These are phyloP conservation scores for Triticum dicoccoides DNA, from an alignment of 176 grass and related monocot genomes.

Conservation along the genomic window DNA sequence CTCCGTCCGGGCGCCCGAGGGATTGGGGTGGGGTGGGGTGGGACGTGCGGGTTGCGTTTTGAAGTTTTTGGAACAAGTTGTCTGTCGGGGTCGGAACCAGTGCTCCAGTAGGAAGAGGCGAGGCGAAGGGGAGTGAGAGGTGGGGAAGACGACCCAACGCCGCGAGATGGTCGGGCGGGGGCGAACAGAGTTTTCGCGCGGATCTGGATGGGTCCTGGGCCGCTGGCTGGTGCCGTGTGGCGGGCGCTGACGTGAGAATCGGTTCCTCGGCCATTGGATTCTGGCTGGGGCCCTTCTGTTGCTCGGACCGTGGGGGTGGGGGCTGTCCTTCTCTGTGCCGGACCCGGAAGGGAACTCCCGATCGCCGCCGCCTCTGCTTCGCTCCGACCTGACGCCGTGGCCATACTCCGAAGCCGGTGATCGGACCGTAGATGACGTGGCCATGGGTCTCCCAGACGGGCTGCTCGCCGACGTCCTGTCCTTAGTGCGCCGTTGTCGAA, in stretches of 20 bases:
- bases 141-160: constrained; percentile 25
- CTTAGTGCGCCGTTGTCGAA: too few species aligned
- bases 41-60: constrained; percentile 24
- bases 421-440: too few species aligned
- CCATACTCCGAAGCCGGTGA: too few species aligned
- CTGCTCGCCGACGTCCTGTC: too few species aligned
- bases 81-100: not conserved
- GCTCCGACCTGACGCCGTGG: too few species aligned
- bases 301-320: not conserved
- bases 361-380: not conserved
- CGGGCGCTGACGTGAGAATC: not conserved
- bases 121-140: not conserved
- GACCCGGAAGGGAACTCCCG: too few species aligned
- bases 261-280: too few species aligned
- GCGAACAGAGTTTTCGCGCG: constrained; percentile 31
- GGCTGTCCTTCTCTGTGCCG: too few species aligned
- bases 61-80: constrained; percentile 40
- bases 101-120: not conserved
- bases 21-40: not conserved
- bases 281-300: too few species aligned
- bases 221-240: not conserved
- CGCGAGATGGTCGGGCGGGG: not conserved
- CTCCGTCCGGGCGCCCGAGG: constrained; percentile 25
- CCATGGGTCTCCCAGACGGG: too few species aligned
- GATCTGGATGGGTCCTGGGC: constrained; percentile 15